phyloP scores from a whole-genome alignment of 805 yeast species.

The Barnettozyma vustinii region DNA sequence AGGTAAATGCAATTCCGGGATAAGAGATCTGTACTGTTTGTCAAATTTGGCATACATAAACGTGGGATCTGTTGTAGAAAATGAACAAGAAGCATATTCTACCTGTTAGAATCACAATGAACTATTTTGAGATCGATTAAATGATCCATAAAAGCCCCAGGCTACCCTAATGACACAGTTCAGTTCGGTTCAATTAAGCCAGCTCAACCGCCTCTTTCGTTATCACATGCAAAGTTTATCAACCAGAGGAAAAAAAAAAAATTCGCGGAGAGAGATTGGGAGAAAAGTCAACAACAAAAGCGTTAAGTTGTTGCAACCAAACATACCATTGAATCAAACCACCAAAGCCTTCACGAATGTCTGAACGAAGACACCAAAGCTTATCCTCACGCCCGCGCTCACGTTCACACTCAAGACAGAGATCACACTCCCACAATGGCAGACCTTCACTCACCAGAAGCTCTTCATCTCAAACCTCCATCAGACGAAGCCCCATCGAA shows the following conservation, averaged over 20 bases:
- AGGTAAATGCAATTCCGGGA: background rate
- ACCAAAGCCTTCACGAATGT: background rate
- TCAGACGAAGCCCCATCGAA: conserved; percentile 7
- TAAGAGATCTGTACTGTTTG: background rate
- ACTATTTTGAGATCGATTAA: background rate
- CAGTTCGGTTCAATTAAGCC: too few species aligned
- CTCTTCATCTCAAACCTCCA: conserved; percentile 9
- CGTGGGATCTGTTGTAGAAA: background rate
- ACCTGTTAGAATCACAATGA: background rate
- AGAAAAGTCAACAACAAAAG: background rate
- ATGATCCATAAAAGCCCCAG: background rate
- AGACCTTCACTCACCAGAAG: conserved; percentile 16
- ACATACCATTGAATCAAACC: background rate
- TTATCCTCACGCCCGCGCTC: conserved; percentile 18
- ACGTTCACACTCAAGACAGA: conserved; percentile 13
- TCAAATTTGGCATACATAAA: background rate
- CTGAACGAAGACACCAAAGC: conserved; percentile 5
- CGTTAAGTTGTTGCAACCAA: background rate
- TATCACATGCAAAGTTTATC: conserved; percentile 2
- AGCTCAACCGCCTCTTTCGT: too few species aligned
- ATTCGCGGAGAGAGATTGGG: background rate
- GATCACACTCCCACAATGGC: conserved; percentile 6
- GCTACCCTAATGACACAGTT: too few species aligned
- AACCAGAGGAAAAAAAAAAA: background rate
- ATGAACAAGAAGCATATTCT: background rate